Percentiles rank a stretch among this genome's conserved stretches.
phyloP scores from a whole-genome alignment of 441 rosid species.

The Theobroma grandiflorum region DNA sequence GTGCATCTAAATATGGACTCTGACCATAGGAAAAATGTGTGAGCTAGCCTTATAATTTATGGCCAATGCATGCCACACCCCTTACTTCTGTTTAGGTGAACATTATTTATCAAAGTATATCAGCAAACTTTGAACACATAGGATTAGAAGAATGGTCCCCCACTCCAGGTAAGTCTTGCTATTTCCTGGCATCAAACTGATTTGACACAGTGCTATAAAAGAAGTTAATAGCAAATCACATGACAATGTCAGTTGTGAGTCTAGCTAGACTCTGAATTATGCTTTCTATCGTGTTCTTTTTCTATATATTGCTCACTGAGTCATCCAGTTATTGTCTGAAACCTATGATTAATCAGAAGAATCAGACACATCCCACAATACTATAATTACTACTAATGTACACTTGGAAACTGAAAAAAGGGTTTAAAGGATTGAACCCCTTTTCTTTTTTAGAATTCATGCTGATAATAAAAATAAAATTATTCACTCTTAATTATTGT shows the following conservation, averaged over 20 bases:
- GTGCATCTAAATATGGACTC: no score
- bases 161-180: neutral
- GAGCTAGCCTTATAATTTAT: neutral
- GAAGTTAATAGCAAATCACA: no score
- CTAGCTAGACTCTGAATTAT: no score
- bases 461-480: neutral
- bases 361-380: no score
- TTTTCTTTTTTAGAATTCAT: no score
- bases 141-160: no score
- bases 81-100: neutral
- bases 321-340: neutral
- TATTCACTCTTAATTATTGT: neutral
- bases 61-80: neutral
- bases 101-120: neutral
- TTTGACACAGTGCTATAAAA: neutral
- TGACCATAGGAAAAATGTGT: neutral
- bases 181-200: neutral
- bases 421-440: neutral
- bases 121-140: neutral
- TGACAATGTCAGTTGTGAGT: no score
- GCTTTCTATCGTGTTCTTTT: no score
- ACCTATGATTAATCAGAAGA: no score
- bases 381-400: no score
- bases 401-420: no score
- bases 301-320: no score